Evolutionary conservation across 1,139 yeast species (phyloP).

Genomic region (Taphrina flavorubra): DNA sequence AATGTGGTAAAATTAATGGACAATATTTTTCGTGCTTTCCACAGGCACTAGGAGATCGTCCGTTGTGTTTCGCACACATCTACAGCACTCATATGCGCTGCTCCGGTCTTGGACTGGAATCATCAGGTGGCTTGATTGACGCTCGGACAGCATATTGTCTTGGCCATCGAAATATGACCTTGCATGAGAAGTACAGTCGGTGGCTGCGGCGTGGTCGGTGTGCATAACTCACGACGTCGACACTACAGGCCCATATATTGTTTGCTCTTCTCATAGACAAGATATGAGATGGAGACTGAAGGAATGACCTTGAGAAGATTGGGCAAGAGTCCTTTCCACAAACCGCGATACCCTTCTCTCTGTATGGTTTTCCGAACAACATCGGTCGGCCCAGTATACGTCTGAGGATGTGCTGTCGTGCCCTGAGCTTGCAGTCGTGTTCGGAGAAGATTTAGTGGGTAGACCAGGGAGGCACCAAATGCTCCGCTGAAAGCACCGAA

Average conservation of each 20-base stretch:
- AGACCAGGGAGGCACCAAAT: conserved; percentile 93
- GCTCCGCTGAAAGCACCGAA: conserved; percentile 96
- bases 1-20: not conserved
- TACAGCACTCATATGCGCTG: not conserved
- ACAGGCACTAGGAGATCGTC: not conserved
- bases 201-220: not conserved
- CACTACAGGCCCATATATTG: conserved; percentile 36
- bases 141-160: no score
- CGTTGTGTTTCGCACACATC: not conserved
- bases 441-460: conserved; percentile 85
- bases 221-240: not conserved
- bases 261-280: conserved; percentile 72
- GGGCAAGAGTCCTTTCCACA: conserved; percentile 87
- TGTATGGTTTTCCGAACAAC: conserved; percentile 73
- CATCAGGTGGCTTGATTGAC: no score
- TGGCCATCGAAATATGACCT: no score
- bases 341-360: conserved; percentile 57
- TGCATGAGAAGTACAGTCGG: no score
- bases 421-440: conserved; percentile 98
- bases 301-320: conserved; percentile 91
- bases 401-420: conserved; percentile 90
- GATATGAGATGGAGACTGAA: conserved; percentile 94
- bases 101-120: no score
- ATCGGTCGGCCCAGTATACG: conserved; percentile 81
- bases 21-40: not conserved